phyloP scores from a whole-genome alignment of 2,329 filamentous ascomycete genomes.

The Venturia asperata region DNA sequence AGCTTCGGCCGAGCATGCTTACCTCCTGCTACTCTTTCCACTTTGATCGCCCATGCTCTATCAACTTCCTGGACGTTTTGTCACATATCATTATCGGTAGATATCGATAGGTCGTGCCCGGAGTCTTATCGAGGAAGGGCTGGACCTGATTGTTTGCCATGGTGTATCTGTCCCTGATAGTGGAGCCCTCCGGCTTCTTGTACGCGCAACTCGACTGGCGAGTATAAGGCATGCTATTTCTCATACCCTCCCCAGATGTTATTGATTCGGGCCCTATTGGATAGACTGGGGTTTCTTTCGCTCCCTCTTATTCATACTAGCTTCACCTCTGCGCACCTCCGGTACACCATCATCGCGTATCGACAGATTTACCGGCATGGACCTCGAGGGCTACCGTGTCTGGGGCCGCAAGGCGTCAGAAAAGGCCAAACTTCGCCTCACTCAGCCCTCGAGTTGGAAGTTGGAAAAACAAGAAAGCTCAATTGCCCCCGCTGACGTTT shows the following conservation, averaged over 20 bases:
- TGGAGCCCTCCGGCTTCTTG: background rate
- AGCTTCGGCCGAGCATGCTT: conserved; percentile 1
- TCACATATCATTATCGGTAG: background rate
- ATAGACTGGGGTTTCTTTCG: background rate
- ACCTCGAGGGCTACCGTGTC: background rate
- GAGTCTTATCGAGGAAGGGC: background rate
- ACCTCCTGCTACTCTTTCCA: conserved; percentile 3
- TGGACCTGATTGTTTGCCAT: background rate
- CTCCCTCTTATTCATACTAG: background rate
- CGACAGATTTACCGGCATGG: background rate
- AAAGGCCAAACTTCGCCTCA: conserved; percentile 1
- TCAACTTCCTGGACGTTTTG: background rate
- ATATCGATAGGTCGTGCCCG: background rate
- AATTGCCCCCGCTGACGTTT: conserved; percentile 9
- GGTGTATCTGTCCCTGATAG: background rate
- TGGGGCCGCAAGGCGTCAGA: conserved; percentile 7
- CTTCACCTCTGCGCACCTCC: background rate
- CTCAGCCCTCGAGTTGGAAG: conserved; percentile 6
- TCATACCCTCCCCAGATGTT: background rate
- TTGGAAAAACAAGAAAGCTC: conserved; percentile 13
- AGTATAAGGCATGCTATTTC: conserved; percentile 2
- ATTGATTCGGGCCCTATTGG: background rate
- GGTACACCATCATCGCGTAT: background rate
- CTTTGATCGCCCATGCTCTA: background rate
- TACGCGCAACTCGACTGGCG: background rate